phyloP scores from a whole-genome alignment of 139 green algal genomes.

The Picochlorum sp. region DNA sequence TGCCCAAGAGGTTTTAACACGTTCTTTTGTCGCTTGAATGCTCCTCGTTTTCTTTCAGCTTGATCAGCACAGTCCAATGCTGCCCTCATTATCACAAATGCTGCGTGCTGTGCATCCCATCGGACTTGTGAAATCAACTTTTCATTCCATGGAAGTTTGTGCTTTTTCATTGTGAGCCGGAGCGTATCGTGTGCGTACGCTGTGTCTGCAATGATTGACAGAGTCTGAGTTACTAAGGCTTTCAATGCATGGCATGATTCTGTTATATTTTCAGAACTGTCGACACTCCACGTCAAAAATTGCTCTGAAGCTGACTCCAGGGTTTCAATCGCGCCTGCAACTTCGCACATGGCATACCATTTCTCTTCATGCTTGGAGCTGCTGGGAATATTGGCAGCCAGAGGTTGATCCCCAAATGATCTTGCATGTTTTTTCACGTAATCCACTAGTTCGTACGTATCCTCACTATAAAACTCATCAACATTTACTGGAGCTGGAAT shows the following conservation, averaged over 20 bases:
- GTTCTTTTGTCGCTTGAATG: constrained; percentile 20
- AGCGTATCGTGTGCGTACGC: constrained; percentile 19
- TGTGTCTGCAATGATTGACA: neutral
- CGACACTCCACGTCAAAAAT: neutral
- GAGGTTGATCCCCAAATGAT: neutral
- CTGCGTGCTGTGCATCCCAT: constrained; percentile 28
- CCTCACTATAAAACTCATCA: neutral
- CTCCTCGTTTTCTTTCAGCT: constrained; percentile 15
- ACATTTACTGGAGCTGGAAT: neutral
- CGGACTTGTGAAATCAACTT: constrained; percentile 17
- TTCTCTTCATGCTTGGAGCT: neutral
- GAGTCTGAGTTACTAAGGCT: constrained; percentile 2
- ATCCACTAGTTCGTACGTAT: neutral
- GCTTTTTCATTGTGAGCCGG: constrained; percentile 17
- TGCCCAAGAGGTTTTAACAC: constrained; percentile 32
- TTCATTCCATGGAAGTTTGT: constrained; percentile 36
- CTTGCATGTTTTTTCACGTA: neutral
- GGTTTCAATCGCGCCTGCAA: neutral
- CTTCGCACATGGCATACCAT: constrained; percentile 9
- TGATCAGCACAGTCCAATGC: constrained; percentile 6
- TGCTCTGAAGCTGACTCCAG: neutral
- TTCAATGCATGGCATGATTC: constrained; percentile 19
- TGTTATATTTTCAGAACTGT: neutral
- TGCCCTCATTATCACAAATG: constrained; percentile 24
- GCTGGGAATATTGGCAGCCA: neutral